Base-by-base conservation (phyloP, 352 stramenopile species). In the Globisporangium irregulare region DNA sequence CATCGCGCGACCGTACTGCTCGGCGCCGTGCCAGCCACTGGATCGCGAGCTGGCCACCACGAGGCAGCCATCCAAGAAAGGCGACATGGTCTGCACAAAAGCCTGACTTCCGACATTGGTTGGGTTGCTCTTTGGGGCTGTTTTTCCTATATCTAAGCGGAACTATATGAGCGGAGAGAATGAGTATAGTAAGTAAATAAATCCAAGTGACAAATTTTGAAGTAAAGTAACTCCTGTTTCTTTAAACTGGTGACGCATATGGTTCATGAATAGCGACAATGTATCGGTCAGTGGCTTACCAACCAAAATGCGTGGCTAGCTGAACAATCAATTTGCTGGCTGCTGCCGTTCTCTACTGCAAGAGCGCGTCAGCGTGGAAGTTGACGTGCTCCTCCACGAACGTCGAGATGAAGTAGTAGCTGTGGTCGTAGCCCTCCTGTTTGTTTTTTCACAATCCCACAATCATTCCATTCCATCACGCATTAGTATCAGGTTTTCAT, bases 371-470 rank as follows among this genome's bases (percentile, higher is more conserved):
- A 15, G 96, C 94, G 77, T 99, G 97, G 76, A 98, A 95, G 72
- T 91, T 84, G 53, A 99, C 74, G 80, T 99, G 97, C 70, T 99
- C 93, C 41, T 97, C 93, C 32, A 99, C 86, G 71, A 99, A 99
- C 2, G 93, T 95, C 68, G 91, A 83, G 73, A 99, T 98, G 81
- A 99, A 99, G 73, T 97, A 98, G 78, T 99, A 99, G 68, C 86
- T 96, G 86, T 99, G 97, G 76, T 99, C 97, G 76, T 98, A 99
- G 50, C 94, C 96, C 20, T 97, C 86, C 77, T 92, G 18, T 51
- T 22, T 12, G 5, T 10, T 22, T 51, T 18, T 32, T 3, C 27
- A 74, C 36, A 63, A 6, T 15, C 55, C n/a, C 18, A 34, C 7
- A 59, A 38, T 34, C 10, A 36, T 32, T 7, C 27, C 27, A 34